A percentile compares a stretch with the other conserved stretches of the same genome.
phyloP scores from a whole-genome alignment of 345 rosid genomes.

The Eucalyptus marginata region DNA sequence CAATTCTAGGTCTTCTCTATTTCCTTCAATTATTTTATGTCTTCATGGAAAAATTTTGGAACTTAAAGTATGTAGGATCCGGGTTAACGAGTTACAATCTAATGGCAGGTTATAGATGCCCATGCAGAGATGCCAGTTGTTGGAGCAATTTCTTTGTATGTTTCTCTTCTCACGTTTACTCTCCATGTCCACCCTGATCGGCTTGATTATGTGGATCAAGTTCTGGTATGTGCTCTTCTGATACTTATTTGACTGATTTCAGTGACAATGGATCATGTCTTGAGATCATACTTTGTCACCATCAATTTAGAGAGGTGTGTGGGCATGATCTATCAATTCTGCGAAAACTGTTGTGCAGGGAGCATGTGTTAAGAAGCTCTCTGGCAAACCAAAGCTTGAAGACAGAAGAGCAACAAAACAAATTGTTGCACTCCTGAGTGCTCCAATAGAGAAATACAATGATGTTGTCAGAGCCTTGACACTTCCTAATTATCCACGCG shows the following conservation, averaged over 20 bases:
- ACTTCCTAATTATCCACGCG: conserved; percentile 81
- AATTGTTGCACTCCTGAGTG: conserved; percentile 85
- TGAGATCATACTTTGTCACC: background rate
- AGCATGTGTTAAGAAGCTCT: conserved; percentile 68
- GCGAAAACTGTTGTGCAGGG: conserved; percentile 28
- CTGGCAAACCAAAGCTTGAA: conserved; percentile 52
- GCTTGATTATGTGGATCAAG: conserved; percentile 91
- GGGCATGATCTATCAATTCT: background rate
- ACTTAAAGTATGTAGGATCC: background rate
- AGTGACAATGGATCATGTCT: background rate
- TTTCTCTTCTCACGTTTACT: conserved; percentile 80
- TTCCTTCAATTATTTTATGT: background rate
- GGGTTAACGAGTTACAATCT: background rate
- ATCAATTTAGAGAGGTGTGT: background rate
- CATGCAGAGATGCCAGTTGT: conserved; percentile 80
- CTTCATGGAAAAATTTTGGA: background rate
- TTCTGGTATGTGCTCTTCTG: conserved; percentile 51
- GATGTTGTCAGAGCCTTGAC: conserved; percentile 70
- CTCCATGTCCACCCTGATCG: conserved; percentile 91
- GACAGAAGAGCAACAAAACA: conserved; percentile 79
- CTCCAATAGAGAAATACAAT: conserved; percentile 87
- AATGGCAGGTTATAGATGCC: conserved; percentile 70
- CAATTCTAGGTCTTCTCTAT: background rate
- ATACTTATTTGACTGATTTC: background rate
- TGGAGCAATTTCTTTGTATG: conserved; percentile 74